phyloP scores from a whole-genome alignment of 768 basidiomycete genomes.

The Leccinum ochraceum region DNA sequence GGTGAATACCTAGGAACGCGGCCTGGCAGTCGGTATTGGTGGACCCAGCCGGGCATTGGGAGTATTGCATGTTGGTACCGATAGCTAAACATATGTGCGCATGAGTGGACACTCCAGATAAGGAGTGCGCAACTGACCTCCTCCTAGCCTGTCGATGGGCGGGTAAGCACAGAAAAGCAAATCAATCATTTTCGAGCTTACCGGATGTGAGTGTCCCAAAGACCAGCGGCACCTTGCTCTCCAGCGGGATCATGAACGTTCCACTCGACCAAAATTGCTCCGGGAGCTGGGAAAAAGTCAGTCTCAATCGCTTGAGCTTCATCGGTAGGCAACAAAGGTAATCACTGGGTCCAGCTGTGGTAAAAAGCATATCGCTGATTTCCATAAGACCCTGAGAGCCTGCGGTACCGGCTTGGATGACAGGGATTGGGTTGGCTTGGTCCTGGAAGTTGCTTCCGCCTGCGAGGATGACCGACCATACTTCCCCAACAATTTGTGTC shows the following conservation, averaged over 20 bases:
- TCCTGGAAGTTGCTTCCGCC: slow-evolving; percentile 44
- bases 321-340: neutral
- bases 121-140: slow-evolving; percentile 14
- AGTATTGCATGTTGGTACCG: slow-evolving; percentile 52
- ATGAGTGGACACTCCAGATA: neutral
- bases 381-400: slow-evolving; percentile 54
- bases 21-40: slow-evolving; percentile 52
- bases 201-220: slow-evolving; percentile 51
- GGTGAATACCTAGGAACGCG: slow-evolving; percentile 65
- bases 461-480: slow-evolving; percentile 49
- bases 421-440: slow-evolving; percentile 37
- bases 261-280: slow-evolving; percentile 56
- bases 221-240: slow-evolving; percentile 51
- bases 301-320: neutral
- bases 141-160: slow-evolving; percentile 26
- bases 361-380: slow-evolving; percentile 64
- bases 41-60: slow-evolving; percentile 44
- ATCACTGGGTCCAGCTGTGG: slow-evolving; percentile 50
- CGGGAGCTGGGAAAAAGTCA: slow-evolving; percentile 31
- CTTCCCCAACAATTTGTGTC: slow-evolving; percentile 50
- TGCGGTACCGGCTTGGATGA: slow-evolving; percentile 45
- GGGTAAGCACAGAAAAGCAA: neutral
- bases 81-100: slow-evolving; percentile 34
- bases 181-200: slow-evolving; percentile 6
- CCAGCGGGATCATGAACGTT: slow-evolving; percentile 58